Conservation (phyloP, 2,329 filamentous ascomycete species). For the Botrytis fabae region DNA sequence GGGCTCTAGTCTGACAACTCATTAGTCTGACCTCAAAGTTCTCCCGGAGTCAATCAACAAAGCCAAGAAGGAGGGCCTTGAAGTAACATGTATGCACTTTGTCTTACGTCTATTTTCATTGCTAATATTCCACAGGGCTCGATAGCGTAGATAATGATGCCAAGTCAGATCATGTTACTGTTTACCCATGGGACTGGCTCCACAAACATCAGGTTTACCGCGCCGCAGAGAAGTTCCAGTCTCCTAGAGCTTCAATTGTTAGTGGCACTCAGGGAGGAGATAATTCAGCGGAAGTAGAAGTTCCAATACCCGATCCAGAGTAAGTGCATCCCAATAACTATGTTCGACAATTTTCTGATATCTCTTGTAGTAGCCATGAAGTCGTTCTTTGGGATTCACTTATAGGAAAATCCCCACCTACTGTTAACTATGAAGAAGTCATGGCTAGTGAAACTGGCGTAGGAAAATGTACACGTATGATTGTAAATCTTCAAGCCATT, state of each 20-base stretch:
- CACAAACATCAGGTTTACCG: constrained; percentile 43
- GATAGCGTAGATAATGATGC: neutral
- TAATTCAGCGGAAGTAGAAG: neutral
- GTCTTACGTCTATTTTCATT: neutral
- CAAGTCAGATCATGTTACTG: constrained; percentile 65
- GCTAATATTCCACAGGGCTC: constrained; percentile 53
- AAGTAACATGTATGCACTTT: constrained; percentile 52
- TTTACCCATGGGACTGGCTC: constrained; percentile 67
- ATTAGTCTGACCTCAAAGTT: neutral
- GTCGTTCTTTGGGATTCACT: constrained; percentile 42
- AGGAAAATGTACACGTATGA: constrained; percentile 60
- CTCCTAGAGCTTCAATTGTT: neutral
- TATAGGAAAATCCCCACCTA: constrained; percentile 52
- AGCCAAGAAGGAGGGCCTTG: constrained; percentile 42
- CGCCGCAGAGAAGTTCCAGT: neutral
- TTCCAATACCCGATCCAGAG: neutral
- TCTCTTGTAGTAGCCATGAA: neutral
- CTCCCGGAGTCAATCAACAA: neutral
- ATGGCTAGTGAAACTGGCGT: constrained; percentile 59
- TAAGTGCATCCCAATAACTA: neutral
- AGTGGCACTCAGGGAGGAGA: neutral
- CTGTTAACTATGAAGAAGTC: constrained; percentile 59
- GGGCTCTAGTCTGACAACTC: neutral
- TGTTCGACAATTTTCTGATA: neutral
- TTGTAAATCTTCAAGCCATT: constrained; percentile 50